Percentiles rank a stretch among this genome's conserved stretches.
These are phyloP conservation scores for Cladosporium sp. DNA, from an alignment of 2,329 filamentous ascomycete genomes.

Conservation along the genomic window DNA sequence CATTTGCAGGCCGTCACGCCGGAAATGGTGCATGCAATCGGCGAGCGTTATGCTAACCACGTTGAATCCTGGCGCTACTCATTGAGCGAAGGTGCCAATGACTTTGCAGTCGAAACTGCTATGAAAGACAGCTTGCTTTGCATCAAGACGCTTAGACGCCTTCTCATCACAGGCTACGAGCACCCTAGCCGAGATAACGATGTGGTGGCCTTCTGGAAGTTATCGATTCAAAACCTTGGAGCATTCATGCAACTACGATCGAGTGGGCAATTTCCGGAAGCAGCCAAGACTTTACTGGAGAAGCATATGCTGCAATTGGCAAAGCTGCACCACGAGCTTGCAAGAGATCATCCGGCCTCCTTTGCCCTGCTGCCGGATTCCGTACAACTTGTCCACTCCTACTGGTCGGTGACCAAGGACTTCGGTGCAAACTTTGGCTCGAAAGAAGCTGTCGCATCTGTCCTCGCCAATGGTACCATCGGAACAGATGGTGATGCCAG, in stretches of 20 bases:
- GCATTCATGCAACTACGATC: slow-evolving; percentile 57
- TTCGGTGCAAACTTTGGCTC: slow-evolving; percentile 71
- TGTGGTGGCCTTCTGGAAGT: slow-evolving; percentile 73
- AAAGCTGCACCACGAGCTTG: slow-evolving; percentile 87
- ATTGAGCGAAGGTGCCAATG: slow-evolving; percentile 30
- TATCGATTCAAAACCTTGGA: slow-evolving; percentile 73
- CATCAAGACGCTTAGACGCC: slow-evolving; percentile 73
- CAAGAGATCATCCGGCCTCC: slow-evolving; percentile 69
- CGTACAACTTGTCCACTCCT: slow-evolving; percentile 69
- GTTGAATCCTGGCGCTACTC: slow-evolving; percentile 58
- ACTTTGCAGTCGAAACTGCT: slow-evolving; percentile 56
- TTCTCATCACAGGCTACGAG: slow-evolving; percentile 78
- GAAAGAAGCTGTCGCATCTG: slow-evolving; percentile 33
- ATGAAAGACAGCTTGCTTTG: slow-evolving; percentile 74
- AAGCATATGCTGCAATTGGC: slow-evolving; percentile 86
- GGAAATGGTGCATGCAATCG: slow-evolving; percentile 76
- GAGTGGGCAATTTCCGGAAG: slow-evolving; percentile 29
- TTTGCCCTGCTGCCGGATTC: slow-evolving; percentile 80
- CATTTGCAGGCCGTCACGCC: slow-evolving; percentile 74
- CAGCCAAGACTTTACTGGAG: slow-evolving; percentile 51
- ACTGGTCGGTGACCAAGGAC: slow-evolving; percentile 76
- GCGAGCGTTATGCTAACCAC: slow-evolving; percentile 69
- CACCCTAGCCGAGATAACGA: slow-evolving; percentile 72
- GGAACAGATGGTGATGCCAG: slow-evolving; percentile 40
- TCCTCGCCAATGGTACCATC: slow-evolving; percentile 35